A percentile compares a stretch with the other conserved stretches of the same genome.
These are phyloP conservation scores for Salix udensis DNA, from an alignment of 345 rosid genomes.

Conservation along the genomic window DNA sequence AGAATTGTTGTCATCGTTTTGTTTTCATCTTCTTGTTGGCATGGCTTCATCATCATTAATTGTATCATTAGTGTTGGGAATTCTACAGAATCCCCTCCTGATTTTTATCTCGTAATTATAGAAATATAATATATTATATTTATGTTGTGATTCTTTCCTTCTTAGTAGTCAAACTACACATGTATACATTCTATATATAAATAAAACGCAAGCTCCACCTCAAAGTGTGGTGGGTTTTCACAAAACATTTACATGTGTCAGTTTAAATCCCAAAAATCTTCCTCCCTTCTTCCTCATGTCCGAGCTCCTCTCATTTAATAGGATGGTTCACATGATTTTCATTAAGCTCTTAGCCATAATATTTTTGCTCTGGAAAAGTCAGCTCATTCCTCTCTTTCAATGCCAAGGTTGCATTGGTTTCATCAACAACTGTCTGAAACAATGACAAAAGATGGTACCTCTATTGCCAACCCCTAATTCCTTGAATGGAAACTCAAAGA, in stretches of 20 bases:
- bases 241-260: too few relatives aligned
- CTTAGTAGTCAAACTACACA: neutral
- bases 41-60: neutral
- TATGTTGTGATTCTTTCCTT: neutral
- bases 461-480: neutral
- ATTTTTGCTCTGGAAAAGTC: neutral
- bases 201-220: too few relatives aligned
- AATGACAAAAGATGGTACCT: accelerated
- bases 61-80: neutral
- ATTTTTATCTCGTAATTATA: neutral
- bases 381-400: neutral
- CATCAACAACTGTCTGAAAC: too few relatives aligned
- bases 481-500: neutral
- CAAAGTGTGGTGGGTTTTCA: too few relatives aligned
- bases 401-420: neutral
- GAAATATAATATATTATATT: too few relatives aligned
- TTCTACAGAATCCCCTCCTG: neutral
- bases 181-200: too few relatives aligned
- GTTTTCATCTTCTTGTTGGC: neutral
- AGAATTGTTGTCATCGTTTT: neutral
- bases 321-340: too few relatives aligned
- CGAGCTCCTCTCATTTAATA: too few relatives aligned
- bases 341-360: neutral
- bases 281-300: too few relatives aligned
- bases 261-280: too few relatives aligned